Conservation (phyloP, 2,329 filamentous ascomycete species). For the Trichoderma sp. region DNA sequence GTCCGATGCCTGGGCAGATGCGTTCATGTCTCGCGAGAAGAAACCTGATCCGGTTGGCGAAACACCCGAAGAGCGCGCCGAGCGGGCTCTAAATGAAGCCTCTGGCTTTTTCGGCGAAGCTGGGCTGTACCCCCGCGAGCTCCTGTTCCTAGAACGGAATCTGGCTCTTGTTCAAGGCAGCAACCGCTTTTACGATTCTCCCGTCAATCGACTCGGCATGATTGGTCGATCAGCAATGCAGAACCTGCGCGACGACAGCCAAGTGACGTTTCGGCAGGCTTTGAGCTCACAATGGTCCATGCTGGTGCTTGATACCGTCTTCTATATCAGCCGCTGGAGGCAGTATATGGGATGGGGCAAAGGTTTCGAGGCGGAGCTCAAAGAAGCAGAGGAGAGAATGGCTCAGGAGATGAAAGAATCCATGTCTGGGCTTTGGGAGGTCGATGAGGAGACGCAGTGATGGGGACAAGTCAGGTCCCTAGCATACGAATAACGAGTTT, state of each 20-base stretch:
- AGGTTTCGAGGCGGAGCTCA: constrained; percentile 17
- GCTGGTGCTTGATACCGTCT: constrained; percentile 22
- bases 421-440: constrained; percentile 15
- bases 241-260: constrained; percentile 1
- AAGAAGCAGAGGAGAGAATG: constrained; percentile 23
- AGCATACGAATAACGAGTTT: too few relatives aligned
- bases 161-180: constrained; percentile 19
- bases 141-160: constrained; percentile 20
- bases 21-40: constrained; percentile 20
- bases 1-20: constrained; percentile 16
- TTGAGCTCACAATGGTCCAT: constrained; percentile 14
- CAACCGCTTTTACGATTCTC: constrained; percentile 21
- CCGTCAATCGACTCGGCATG: constrained; percentile 18
- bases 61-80: constrained; percentile 13
- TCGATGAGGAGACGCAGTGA: background rate
- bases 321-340: constrained; percentile 17
- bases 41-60: constrained; percentile 5
- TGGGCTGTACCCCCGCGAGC: constrained; percentile 12
- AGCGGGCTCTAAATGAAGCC: background rate
- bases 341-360: constrained; percentile 23
- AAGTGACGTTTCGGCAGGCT: constrained; percentile 8
- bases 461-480: background rate
- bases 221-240: constrained; percentile 23
- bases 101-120: constrained; percentile 13
- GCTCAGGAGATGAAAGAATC: constrained; percentile 22